Conservation (phyloP, 345 rosid genomes). For the Geranium brycei region DNA sequence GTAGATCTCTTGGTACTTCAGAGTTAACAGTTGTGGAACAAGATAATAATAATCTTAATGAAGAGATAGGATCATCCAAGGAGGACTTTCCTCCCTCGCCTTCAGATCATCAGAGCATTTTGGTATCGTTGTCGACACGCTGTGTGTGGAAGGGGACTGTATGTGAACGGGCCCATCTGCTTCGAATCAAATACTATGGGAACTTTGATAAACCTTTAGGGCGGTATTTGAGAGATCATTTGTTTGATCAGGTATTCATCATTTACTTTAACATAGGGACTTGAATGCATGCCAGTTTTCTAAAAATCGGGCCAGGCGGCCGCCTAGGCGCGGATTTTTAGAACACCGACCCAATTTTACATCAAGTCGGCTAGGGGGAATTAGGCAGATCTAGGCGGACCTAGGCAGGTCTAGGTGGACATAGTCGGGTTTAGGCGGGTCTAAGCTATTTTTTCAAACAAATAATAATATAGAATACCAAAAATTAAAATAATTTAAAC, state of each 20-base stretch:
- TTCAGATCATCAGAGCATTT: slow-evolving; percentile 90
- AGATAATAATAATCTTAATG: slow-evolving; percentile 21
- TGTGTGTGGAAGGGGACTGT: slow-evolving; percentile 92
- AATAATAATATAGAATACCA: no score
- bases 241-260: slow-evolving; percentile 72
- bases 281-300: no score
- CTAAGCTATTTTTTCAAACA: no score
- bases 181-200: slow-evolving; percentile 89
- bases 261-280: not conserved
- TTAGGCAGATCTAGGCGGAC: no score
- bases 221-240: slow-evolving; percentile 68
- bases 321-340: no score
- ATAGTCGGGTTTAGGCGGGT: no score
- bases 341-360: no score
- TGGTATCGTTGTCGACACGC: slow-evolving; percentile 86
- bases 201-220: slow-evolving; percentile 92
- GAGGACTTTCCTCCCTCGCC: slow-evolving; percentile 86
- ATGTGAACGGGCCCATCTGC: slow-evolving; percentile 75
- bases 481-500: no score
- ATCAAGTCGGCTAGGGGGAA: no score
- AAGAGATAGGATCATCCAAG: slow-evolving; percentile 42
- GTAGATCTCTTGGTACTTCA: slow-evolving; percentile 10
- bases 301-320: no score
- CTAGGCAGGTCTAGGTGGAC: no score
- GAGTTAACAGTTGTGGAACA: slow-evolving; percentile 18